Conservation (phyloP, 1,284 basidiomycete genomes). For the Tilletia indica region DNA sequence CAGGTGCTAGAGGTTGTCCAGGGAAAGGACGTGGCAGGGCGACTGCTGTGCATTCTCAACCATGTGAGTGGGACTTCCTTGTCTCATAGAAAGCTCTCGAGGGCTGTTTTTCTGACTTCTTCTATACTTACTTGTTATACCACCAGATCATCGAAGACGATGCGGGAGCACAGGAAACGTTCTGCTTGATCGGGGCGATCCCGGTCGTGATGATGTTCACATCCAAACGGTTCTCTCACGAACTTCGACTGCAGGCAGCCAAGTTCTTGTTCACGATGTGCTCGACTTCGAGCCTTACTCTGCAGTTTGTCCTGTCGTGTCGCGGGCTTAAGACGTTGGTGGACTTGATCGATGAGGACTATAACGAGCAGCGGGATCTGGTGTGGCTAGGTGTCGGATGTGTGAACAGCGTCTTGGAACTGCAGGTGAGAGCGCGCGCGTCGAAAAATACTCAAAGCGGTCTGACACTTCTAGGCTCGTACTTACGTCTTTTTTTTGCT, state of each 20-base stretch:
- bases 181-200: conserved; percentile 76
- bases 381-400: conserved; percentile 91
- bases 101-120: background rate
- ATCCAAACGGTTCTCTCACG: conserved; percentile 86
- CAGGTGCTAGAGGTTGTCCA: conserved; percentile 81
- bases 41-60: conserved; percentile 84
- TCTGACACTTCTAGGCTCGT: no score
- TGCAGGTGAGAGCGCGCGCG: conserved; percentile 59
- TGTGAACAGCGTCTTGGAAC: conserved; percentile 89
- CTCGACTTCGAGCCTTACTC: conserved; percentile 83
- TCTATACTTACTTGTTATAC: no score
- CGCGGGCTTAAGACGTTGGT: conserved; percentile 90
- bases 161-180: conserved; percentile 83
- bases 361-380: conserved; percentile 79
- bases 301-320: conserved; percentile 64
- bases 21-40: conserved; percentile 77
- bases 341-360: conserved; percentile 93
- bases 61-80: conserved; percentile 62
- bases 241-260: conserved; percentile 90
- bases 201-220: conserved; percentile 69
- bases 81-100: background rate
- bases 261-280: conserved; percentile 89
- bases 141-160: conserved; percentile 72
- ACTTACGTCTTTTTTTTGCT: no score
- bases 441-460: no score